phyloP scores from a whole-genome alignment of 208 protist species.

The Trypanosoma avium region DNA sequence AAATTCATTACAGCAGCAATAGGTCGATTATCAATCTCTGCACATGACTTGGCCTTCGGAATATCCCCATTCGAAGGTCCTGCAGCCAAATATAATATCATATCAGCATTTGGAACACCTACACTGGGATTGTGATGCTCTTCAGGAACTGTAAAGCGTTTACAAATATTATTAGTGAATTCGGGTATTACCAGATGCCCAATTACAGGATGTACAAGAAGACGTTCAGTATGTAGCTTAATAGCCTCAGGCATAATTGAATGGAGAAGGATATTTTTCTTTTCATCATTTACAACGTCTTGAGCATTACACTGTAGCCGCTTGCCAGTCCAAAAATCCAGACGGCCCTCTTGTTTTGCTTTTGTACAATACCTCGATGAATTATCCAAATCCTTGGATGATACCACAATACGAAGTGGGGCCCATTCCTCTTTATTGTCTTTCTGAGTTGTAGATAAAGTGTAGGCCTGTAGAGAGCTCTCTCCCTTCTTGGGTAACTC shows the following conservation, averaged over 20 bases:
- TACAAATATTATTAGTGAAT: constrained; percentile 18
- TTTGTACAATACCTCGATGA: constrained; percentile 35
- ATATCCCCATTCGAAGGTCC: constrained; percentile 17
- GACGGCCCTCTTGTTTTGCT: constrained; percentile 18
- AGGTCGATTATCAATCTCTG: constrained; percentile 20
- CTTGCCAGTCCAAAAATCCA: constrained; percentile 11
- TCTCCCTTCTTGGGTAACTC: neutral
- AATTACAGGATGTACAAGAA: constrained; percentile 34
- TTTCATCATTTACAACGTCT: constrained; percentile 40
- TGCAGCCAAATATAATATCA: constrained; percentile 58
- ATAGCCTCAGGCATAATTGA: constrained; percentile 38
- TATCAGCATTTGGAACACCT: constrained; percentile 46
- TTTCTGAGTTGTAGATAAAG: neutral
- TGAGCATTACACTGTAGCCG: constrained; percentile 26
- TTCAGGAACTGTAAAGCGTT: constrained; percentile 38
- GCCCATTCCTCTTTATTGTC: constrained; percentile 11
- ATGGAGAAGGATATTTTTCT: constrained; percentile 27
- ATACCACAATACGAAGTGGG: constrained; percentile 40
- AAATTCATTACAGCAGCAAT: constrained; percentile 55
- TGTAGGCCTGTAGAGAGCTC: neutral
- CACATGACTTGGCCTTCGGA: constrained; percentile 58
- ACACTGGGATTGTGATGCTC: constrained; percentile 38
- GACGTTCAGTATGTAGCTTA: constrained; percentile 39
- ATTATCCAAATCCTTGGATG: constrained; percentile 32
- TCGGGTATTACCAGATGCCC: constrained; percentile 18